Percentiles rank a stretch among this genome's conserved stretches.
phyloP scores from a whole-genome alignment of 306 rosid genomes.

The Cucurbita argyrosperma region DNA sequence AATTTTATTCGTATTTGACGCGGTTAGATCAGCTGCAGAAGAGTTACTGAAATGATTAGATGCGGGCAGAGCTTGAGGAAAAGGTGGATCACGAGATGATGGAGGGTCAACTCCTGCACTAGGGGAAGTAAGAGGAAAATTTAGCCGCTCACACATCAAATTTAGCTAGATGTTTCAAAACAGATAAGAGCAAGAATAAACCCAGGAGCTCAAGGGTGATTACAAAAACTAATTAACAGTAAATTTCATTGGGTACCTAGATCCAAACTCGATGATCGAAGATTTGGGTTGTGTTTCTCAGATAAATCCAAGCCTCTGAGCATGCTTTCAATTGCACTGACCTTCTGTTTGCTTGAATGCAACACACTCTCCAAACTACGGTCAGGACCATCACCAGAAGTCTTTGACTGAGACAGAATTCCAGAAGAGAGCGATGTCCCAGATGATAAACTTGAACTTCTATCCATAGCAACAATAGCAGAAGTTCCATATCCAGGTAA shows the following conservation, averaged over 20 bases:
- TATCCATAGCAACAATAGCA: conserved; percentile 97
- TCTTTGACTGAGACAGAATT: conserved; percentile 60
- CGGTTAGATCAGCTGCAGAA: conserved; percentile 41
- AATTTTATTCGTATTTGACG: conserved; percentile 44
- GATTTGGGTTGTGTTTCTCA: conserved; percentile 57
- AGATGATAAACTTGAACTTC: conserved; percentile 70
- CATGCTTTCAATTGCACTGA: conserved; percentile 97
- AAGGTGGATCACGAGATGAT: conserved; percentile 99
- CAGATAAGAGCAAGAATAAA: background rate
- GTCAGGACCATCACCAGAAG: conserved; percentile 57
- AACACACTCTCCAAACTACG: conserved; percentile 91
- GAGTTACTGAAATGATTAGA: conserved; percentile 54
- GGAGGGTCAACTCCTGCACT: conserved; percentile 99
- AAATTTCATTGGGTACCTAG: conserved; percentile 66
- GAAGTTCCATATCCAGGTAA: conserved; percentile 95
- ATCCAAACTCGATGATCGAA: conserved; percentile 88
- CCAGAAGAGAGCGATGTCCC: conserved; percentile 73
- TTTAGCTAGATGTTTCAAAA: background rate
- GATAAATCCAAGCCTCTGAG: conserved; percentile 89
- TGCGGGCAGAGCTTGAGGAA: conserved; percentile 76
- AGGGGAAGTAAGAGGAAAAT: conserved; percentile 65
- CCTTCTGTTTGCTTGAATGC: conserved; percentile 97
- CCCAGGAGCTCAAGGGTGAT: conserved; percentile 8
- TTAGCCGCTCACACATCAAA: conserved; percentile 57
- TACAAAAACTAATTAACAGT: conserved; percentile 14